Percentiles rank a stretch among this genome's conserved stretches.
Evolutionary conservation across 345 rosid species (phyloP).

Genomic region (Syzygium aqueum): DNA sequence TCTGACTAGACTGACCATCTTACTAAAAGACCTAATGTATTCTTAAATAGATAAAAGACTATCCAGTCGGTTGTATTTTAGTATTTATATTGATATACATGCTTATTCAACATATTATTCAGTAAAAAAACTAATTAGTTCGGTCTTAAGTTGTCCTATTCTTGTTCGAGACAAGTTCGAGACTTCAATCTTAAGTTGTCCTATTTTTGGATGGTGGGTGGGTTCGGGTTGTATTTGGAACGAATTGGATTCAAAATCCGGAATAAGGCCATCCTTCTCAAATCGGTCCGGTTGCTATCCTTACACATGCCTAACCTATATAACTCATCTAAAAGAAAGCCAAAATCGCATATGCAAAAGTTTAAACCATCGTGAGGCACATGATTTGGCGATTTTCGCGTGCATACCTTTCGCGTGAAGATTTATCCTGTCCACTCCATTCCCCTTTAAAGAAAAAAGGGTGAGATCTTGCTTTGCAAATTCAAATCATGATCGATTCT

Average conservation of each 20-base stretch:
- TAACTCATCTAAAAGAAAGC: too few species aligned
- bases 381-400: not conserved
- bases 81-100: not conserved
- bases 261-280: not conserved
- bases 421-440: not conserved
- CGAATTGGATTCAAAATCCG: not conserved
- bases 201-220: too few species aligned
- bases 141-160: not conserved
- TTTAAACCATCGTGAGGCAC: not conserved
- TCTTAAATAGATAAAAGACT: not conserved
- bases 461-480: not conserved
- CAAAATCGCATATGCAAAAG: not conserved
- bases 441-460: not conserved
- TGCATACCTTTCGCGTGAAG: not conserved
- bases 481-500: not conserved
- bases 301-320: too few species aligned
- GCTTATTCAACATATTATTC: not conserved
- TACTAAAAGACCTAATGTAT: not conserved
- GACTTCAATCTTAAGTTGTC: not conserved
- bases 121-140: not conserved
- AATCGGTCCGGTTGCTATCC: not conserved
- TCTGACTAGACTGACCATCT: not conserved
- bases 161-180: not conserved
- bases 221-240: not conserved
- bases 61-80: not conserved